phyloP scores from a whole-genome alignment of 2,329 filamentous ascomycete species.

The Sordariomycetes sp. region DNA sequence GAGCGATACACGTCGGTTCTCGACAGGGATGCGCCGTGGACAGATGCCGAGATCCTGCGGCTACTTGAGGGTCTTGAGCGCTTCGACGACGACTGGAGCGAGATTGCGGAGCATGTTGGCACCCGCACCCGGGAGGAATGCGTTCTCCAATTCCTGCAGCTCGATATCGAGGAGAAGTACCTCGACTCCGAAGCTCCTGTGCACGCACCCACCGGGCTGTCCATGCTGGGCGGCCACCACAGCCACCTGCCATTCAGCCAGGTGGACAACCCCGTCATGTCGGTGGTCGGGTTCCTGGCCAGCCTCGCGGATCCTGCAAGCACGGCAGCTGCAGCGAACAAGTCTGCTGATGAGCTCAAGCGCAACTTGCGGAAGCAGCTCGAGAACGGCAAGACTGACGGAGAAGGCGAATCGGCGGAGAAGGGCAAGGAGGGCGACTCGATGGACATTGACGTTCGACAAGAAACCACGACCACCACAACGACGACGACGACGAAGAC shows the following conservation, averaged over 20 bases:
- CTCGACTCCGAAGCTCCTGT: constrained; percentile 61
- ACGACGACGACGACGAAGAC: constrained; percentile 36
- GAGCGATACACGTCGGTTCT: constrained; percentile 69
- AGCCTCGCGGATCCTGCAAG: constrained; percentile 83
- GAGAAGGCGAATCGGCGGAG: constrained; percentile 32
- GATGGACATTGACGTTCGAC: constrained; percentile 55
- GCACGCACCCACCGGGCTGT: constrained; percentile 46
- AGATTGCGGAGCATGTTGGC: constrained; percentile 85
- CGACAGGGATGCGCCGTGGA: constrained; percentile 83
- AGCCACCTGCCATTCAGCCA: constrained; percentile 85
- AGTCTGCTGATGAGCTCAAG: constrained; percentile 79
- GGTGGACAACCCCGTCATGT: constrained; percentile 92
- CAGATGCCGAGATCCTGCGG: constrained; percentile 79
- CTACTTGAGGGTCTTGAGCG: constrained; percentile 85
- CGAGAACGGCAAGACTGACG: constrained; percentile 37
- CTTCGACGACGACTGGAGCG: constrained; percentile 93
- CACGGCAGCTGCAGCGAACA: constrained; percentile 82
- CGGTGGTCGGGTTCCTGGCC: constrained; percentile 88
- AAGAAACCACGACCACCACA: constrained; percentile 41
- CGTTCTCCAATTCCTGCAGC: constrained; percentile 88
- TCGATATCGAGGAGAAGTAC: constrained; percentile 97
- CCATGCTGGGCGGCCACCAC: constrained; percentile 61
- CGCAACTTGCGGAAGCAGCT: constrained; percentile 70
- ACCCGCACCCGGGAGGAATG: constrained; percentile 92
- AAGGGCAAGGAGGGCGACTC: constrained; percentile 51